Evolutionary conservation across 139 green algal genomes (phyloP).

Genomic region (Chlorella sp.): DNA sequence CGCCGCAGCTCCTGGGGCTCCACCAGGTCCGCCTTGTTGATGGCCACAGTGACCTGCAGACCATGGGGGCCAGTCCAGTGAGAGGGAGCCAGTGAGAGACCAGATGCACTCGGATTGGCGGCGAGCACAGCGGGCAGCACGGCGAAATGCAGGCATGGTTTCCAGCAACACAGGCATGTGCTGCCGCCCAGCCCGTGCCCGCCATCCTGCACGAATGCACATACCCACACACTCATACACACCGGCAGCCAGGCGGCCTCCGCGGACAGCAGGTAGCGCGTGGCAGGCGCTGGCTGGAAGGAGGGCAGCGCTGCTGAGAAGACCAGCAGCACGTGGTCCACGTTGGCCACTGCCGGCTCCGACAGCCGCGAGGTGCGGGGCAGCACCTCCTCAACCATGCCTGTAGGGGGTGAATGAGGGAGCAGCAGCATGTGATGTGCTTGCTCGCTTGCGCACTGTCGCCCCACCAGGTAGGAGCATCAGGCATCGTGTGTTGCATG

Average conservation of each 20-base stretch:
- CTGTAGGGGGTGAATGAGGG: constrained; percentile 29
- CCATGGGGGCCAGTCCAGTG: no score
- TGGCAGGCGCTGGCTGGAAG: constrained; percentile 82
- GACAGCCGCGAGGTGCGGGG: constrained; percentile 65
- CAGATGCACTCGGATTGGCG: no score
- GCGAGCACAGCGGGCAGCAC: no score
- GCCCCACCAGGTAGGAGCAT: no score
- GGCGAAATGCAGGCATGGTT: no score
- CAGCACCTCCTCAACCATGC: constrained; percentile 81
- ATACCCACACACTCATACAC: no score
- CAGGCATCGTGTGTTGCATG: not conserved
- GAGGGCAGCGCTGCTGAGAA: constrained; percentile 82
- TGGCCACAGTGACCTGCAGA: constrained; percentile 76
- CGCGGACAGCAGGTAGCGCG: constrained; percentile 86
- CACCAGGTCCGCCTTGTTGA: constrained; percentile 96
- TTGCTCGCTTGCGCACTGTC: no score
- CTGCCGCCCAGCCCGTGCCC: no score
- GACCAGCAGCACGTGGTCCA: constrained; percentile 90
- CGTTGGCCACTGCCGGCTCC: constrained; percentile 92
- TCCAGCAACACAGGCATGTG: no score
- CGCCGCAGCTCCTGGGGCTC: constrained; percentile 36
- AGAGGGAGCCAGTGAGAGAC: no score
- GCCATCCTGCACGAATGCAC: no score
- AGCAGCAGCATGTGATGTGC: not conserved
- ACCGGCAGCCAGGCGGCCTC: constrained; percentile 78